phyloP scores from a whole-genome alignment of 176 grass and related monocot species.

The Metroxylon sagu region DNA sequence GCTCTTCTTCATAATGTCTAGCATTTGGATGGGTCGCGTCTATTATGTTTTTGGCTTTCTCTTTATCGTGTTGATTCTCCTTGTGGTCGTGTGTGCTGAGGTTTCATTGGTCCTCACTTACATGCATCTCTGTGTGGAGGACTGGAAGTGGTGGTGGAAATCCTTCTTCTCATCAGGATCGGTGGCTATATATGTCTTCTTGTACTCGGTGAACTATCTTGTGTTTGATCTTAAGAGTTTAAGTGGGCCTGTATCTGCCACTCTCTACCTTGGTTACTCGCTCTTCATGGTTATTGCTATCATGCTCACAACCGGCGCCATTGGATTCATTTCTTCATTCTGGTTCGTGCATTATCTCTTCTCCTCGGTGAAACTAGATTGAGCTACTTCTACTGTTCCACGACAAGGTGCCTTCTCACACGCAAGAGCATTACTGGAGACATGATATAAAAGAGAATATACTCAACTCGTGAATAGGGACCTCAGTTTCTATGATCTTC shows the following conservation, averaged over 20 bases:
- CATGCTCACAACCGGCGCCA: slow-evolving; percentile 70
- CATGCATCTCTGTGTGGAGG: slow-evolving; percentile 75
- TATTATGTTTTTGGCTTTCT: slow-evolving; percentile 80
- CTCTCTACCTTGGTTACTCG: slow-evolving; percentile 78
- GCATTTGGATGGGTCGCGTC: slow-evolving; percentile 73
- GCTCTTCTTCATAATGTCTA: slow-evolving; percentile 89
- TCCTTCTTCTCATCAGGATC: slow-evolving; percentile 76
- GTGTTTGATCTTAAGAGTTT: slow-evolving; percentile 73
- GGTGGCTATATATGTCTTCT: slow-evolving; percentile 67
- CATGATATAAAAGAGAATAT: too few relatives aligned
- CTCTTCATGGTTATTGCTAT: slow-evolving; percentile 78
- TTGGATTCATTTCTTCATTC: slow-evolving; percentile 73
- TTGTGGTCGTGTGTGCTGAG: slow-evolving; percentile 62
- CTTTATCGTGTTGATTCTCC: slow-evolving; percentile 57
- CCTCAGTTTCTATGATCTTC: background rate
- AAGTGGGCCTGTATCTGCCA: slow-evolving; percentile 64
- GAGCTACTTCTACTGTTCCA: slow-evolving; percentile 7
- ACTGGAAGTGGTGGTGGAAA: slow-evolving; percentile 92
- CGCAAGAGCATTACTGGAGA: too few relatives aligned
- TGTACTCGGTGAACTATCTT: slow-evolving; percentile 72
- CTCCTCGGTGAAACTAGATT: slow-evolving; percentile 70
- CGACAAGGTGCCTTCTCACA: background rate
- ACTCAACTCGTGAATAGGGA: too few relatives aligned
- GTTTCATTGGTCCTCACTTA: slow-evolving; percentile 74
- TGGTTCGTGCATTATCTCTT: slow-evolving; percentile 75